Evolutionary conservation across 345 rosid species (phyloP).

Genomic region (Noccaea caerulescens): DNA sequence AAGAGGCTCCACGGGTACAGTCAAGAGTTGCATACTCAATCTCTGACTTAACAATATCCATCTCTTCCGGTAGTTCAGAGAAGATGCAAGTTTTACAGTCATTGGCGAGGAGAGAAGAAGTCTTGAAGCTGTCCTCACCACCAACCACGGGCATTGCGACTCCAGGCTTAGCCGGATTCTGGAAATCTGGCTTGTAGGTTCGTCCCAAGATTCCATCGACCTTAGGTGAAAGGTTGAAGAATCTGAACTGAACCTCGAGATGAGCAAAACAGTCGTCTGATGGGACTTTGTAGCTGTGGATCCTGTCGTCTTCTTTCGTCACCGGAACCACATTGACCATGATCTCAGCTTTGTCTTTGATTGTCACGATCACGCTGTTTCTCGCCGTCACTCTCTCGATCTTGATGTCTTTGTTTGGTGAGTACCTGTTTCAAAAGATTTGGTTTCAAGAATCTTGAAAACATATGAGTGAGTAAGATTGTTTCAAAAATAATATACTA

Average conservation of each 20-base stretch:
- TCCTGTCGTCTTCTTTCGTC: conserved; percentile 67
- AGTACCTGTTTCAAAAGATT: conserved; percentile 30
- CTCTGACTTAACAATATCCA: conserved; percentile 30
- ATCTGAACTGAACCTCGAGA: conserved; percentile 67
- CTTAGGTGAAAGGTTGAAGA: conserved; percentile 58
- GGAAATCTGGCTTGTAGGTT: conserved; percentile 65
- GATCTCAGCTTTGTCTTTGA: conserved; percentile 56
- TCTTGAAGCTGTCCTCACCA: conserved; percentile 63
- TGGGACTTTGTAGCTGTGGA: conserved; percentile 64
- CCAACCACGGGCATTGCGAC: conserved; percentile 67
- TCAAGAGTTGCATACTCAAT: conserved; percentile 50
- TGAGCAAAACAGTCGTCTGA: conserved; percentile 65
- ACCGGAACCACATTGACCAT: conserved; percentile 70
- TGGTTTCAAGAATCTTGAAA: conserved; percentile 18
- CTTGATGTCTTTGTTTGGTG: conserved; percentile 51
- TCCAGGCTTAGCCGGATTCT: conserved; percentile 67
- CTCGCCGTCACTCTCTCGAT: conserved; percentile 59
- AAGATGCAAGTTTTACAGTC: conserved; percentile 52
- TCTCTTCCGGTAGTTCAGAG: conserved; percentile 36
- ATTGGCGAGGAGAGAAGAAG: conserved; percentile 53
- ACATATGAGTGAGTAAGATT: not conserved
- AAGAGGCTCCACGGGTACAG: conserved; percentile 52
- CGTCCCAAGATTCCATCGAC: conserved; percentile 73
- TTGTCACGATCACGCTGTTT: conserved; percentile 56
- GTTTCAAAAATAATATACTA: conserved; percentile 23